A percentile compares a stretch with the other conserved stretches of the same genome.
phyloP scores from a whole-genome alignment of 805 yeast species.

The Vanderwaltozyma tropicalis region DNA sequence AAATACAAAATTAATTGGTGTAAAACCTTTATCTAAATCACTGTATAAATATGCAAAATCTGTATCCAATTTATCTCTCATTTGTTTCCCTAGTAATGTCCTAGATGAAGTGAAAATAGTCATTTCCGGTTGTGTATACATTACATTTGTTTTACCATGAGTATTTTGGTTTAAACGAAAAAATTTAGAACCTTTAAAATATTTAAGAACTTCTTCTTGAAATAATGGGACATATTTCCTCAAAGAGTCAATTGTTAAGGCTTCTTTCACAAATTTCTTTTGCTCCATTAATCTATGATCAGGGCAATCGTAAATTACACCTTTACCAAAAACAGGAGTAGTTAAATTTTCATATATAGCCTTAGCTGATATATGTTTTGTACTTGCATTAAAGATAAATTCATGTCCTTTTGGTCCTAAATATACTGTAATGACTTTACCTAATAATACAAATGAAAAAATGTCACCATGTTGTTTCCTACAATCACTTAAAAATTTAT shows the following conservation, averaged over 20 bases:
- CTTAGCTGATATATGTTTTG: constrained; percentile 87
- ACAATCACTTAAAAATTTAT: constrained; percentile 72
- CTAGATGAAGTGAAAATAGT: constrained; percentile 95
- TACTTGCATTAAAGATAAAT: constrained; percentile 83
- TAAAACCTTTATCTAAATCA: constrained; percentile 94
- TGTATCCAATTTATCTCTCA: constrained; percentile 72
- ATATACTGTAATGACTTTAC: constrained; percentile 89
- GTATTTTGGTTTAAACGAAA: constrained; percentile 21
- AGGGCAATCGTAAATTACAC: constrained; percentile 95
- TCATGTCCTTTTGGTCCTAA: constrained; percentile 97
- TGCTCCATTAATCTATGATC: constrained; percentile 93
- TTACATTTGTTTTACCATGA: constrained; percentile 51
- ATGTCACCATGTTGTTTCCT: constrained; percentile 84
- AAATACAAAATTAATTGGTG: constrained; percentile 91
- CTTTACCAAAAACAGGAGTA: constrained; percentile 98
- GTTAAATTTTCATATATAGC: constrained; percentile 92
- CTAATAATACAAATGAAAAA: constrained; percentile 80
- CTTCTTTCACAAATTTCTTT: constrained; percentile 89
- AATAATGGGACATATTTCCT: constrained; percentile 80
- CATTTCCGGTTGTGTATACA: constrained; percentile 85
- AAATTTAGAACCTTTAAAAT: constrained; percentile 42
- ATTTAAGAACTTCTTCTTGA: constrained; percentile 61
- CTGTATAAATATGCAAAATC: constrained; percentile 77
- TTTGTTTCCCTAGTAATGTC: constrained; percentile 81
- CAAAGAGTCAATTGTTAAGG: constrained; percentile 79